Evolutionary conservation across 306 rosid genomes (phyloP).

Genomic region (Cercis canadensis): DNA sequence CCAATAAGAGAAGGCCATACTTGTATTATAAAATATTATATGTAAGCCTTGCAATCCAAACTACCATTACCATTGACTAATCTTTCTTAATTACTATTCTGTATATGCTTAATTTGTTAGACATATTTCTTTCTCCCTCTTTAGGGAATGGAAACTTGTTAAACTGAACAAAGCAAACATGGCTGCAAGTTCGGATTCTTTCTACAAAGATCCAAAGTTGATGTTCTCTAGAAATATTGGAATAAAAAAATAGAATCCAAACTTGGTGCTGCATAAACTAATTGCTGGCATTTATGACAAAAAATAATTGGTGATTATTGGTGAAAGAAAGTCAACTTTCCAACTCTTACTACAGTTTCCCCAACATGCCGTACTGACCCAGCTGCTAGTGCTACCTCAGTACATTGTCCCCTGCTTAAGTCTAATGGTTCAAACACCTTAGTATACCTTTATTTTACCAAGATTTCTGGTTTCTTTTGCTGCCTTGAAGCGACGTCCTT

Average conservation of each 20-base stretch:
- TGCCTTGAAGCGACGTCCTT: neutral
- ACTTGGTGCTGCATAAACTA: slow-evolving; percentile 13
- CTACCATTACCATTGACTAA: too few relatives aligned
- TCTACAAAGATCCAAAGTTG: slow-evolving; percentile 33
- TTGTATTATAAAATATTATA: too few relatives aligned
- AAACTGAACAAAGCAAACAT: slow-evolving; percentile 16
- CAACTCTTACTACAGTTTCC: slow-evolving; percentile 8
- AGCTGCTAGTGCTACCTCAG: slow-evolving; percentile 10
- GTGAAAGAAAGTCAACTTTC: slow-evolving; percentile 40
- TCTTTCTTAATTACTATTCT: too few relatives aligned
- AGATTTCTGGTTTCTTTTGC: too few relatives aligned
- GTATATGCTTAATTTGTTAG: too few relatives aligned
- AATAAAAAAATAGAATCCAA: neutral
- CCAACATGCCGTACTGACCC: slow-evolving; percentile 33
- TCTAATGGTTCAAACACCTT: neutral
- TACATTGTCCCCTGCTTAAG: too few relatives aligned
- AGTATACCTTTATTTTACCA: too few relatives aligned
- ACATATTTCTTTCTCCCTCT: too few relatives aligned
- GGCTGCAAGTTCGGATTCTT: slow-evolving; percentile 35
- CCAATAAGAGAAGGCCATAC: too few relatives aligned
- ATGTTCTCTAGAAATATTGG: neutral
- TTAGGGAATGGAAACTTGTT: neutral
- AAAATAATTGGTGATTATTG: slow-evolving; percentile 20
- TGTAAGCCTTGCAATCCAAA: too few relatives aligned
- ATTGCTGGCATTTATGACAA: slow-evolving; percentile 41